Conservation (phyloP, 208 protist species). For the Wallacemonas sp. region DNA sequence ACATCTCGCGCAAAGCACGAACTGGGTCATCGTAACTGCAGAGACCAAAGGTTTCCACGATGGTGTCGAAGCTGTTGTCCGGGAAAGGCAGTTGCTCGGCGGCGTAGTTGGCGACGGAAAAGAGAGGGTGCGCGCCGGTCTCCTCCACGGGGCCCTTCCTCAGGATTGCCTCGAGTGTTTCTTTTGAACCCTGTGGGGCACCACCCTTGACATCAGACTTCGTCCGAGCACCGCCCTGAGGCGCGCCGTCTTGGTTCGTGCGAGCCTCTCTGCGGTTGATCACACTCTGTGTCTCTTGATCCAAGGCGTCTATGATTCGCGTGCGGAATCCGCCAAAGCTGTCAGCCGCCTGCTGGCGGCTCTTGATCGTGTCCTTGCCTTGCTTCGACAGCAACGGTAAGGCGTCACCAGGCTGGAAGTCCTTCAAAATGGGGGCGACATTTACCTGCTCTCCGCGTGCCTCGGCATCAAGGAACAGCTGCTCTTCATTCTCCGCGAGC, state of each 20-base stretch:
- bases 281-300: neutral
- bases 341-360: slow-evolving; percentile 33
- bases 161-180: slow-evolving; percentile 15
- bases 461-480: slow-evolving; percentile 26
- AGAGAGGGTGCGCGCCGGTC: slow-evolving; percentile 36
- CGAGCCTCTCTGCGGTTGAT: neutral
- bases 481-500: slow-evolving; percentile 36
- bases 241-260: neutral
- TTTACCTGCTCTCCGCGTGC: slow-evolving; percentile 7
- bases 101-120: slow-evolving; percentile 79
- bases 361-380: slow-evolving; percentile 32
- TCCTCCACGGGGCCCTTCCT: slow-evolving; percentile 14
- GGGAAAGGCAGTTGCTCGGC: slow-evolving; percentile 82
- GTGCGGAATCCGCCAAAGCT: slow-evolving; percentile 21
- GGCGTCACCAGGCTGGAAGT: slow-evolving; percentile 36
- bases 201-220: neutral
- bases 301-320: slow-evolving; percentile 21
- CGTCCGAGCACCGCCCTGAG: neutral
- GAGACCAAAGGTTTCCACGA: slow-evolving; percentile 91
- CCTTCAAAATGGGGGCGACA: slow-evolving; percentile 57
- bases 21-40: slow-evolving; percentile 93
- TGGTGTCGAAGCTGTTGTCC: slow-evolving; percentile 90
- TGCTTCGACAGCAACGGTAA: slow-evolving; percentile 49
- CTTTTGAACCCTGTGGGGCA: neutral
- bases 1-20: slow-evolving; percentile 84